A percentile compares a stretch with the other conserved stretches of the same genome.
Conservation (phyloP, 768 basidiomycete genomes). For the Saitozyma sp. region DNA sequence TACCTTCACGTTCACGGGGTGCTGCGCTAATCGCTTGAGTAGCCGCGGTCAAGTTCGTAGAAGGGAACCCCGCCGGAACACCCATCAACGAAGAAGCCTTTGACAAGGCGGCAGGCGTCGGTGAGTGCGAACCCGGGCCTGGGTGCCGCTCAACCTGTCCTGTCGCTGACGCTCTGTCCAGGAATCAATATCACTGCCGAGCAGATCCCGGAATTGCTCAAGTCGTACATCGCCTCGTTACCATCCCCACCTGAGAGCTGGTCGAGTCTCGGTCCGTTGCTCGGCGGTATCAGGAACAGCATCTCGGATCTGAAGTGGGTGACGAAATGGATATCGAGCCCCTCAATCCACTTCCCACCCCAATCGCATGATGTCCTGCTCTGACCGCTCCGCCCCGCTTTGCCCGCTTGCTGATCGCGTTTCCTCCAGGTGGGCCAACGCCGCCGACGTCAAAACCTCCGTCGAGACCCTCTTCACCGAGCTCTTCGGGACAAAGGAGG, state of each 20-base stretch:
- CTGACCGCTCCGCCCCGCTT: background rate
- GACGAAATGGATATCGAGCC: background rate
- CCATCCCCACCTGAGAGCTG: constrained; percentile 64
- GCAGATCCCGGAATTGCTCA: constrained; percentile 63
- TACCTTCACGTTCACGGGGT: background rate
- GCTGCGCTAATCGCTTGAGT: background rate
- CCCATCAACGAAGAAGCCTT: constrained; percentile 70
- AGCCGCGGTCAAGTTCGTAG: constrained; percentile 78
- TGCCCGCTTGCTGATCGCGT: constrained; percentile 1
- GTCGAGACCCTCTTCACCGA: constrained; percentile 48
- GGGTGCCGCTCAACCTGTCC: background rate
- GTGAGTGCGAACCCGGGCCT: constrained; percentile 57
- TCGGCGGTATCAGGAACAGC: constrained; percentile 45
- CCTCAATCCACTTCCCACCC: too few species aligned
- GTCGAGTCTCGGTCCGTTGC: constrained; percentile 65
- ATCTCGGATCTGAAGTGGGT: constrained; percentile 45
- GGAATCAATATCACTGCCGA: constrained; percentile 74
- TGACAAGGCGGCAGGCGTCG: constrained; percentile 79
- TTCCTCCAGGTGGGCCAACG: constrained; percentile 46
- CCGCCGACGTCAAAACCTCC: constrained; percentile 43
- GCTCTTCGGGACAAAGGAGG: constrained; percentile 45
- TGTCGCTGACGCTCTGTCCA: constrained; percentile 50
- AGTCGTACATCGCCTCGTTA: constrained; percentile 59
- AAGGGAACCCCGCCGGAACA: constrained; percentile 57
- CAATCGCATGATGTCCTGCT: background rate